Evolutionary conservation across 768 basidiomycete genomes (phyloP).

Genomic region (Panellus pusillus): DNA sequence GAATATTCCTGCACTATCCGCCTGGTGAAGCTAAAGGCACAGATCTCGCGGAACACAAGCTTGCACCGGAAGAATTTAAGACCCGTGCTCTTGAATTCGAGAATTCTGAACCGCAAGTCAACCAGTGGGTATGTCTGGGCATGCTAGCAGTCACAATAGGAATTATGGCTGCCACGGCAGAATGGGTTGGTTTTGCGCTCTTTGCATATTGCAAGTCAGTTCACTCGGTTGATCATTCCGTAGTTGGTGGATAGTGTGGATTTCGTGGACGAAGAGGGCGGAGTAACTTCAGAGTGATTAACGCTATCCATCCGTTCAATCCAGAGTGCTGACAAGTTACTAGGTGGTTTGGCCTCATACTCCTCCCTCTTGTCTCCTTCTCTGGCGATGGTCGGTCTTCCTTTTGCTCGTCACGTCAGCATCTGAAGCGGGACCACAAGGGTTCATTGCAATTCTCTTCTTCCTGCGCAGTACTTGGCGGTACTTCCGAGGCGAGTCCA

Average conservation of each 20-base stretch:
- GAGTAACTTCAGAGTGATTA: conserved; percentile 54
- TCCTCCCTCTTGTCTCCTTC: conserved; percentile 74
- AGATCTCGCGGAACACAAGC: conserved; percentile 38
- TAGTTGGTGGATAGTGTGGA: conserved; percentile 70
- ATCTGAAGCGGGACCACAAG: background rate
- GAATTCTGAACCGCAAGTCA: conserved; percentile 52
- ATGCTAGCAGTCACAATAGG: conserved; percentile 54
- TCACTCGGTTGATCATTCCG: background rate
- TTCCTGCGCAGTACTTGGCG: conserved; percentile 44
- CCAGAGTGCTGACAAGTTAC: conserved; percentile 2
- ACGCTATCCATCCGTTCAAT: background rate
- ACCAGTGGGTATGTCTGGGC: conserved; percentile 60
- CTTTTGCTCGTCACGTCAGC: background rate
- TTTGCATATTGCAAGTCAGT: background rate
- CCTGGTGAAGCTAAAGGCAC: conserved; percentile 52
- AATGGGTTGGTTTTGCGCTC: conserved; percentile 50
- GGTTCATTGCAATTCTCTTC: conserved; percentile 54
- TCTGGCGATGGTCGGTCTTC: conserved; percentile 57
- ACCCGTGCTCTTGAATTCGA: conserved; percentile 38
- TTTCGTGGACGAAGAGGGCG: conserved; percentile 41
- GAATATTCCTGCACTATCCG: conserved; percentile 70
- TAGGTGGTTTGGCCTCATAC: conserved; percentile 73
- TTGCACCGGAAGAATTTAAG: conserved; percentile 46
- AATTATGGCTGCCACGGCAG: conserved; percentile 68
- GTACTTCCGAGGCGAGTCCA: background rate